These are phyloP conservation scores for Artemisia tridentata DNA, from an alignment of 129 eudicot genomes.

Conservation along the genomic window DNA sequence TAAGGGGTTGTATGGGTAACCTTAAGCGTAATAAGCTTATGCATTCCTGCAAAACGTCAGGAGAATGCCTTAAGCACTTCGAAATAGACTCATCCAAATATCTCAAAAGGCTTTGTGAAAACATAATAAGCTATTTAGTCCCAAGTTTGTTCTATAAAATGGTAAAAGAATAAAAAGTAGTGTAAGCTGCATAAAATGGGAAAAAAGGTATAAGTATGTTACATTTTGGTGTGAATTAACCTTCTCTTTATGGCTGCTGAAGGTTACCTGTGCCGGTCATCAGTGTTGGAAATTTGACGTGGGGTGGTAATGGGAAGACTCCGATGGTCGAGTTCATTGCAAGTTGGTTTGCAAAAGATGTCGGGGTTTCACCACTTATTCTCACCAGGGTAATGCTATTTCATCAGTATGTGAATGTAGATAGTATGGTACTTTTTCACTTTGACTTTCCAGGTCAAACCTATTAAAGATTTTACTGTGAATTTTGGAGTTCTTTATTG, in stretches of 20 bases:
- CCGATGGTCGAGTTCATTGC: slow-evolving; percentile 88
- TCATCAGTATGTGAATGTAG: neutral
- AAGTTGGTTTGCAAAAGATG: slow-evolving; percentile 44
- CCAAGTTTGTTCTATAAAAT: too few relatives aligned
- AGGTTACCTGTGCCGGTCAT: slow-evolving; percentile 94
- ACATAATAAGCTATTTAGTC: too few relatives aligned
- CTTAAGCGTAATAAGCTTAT: too few relatives aligned
- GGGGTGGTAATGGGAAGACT: slow-evolving; percentile 99
- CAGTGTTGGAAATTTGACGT: slow-evolving; percentile 88
- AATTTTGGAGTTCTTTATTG: neutral
- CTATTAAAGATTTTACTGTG: neutral
- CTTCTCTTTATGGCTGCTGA: neutral
- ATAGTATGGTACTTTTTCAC: neutral
- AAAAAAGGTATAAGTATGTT: too few relatives aligned
- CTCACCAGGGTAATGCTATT: slow-evolving; percentile 61
- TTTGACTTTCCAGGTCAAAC: slow-evolving; percentile 24
- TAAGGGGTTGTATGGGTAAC: too few relatives aligned
- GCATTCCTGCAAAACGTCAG: too few relatives aligned
- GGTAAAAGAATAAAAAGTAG: too few relatives aligned
- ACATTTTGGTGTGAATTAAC: slow-evolving; percentile 1
- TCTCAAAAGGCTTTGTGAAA: too few relatives aligned
- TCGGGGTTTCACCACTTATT: slow-evolving; percentile 80
- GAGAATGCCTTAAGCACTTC: too few relatives aligned
- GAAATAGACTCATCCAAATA: too few relatives aligned
- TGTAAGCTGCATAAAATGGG: too few relatives aligned